Conservation (phyloP, 2,329 filamentous ascomycete genomes). For the Colletotrichum lindemuthianum region DNA sequence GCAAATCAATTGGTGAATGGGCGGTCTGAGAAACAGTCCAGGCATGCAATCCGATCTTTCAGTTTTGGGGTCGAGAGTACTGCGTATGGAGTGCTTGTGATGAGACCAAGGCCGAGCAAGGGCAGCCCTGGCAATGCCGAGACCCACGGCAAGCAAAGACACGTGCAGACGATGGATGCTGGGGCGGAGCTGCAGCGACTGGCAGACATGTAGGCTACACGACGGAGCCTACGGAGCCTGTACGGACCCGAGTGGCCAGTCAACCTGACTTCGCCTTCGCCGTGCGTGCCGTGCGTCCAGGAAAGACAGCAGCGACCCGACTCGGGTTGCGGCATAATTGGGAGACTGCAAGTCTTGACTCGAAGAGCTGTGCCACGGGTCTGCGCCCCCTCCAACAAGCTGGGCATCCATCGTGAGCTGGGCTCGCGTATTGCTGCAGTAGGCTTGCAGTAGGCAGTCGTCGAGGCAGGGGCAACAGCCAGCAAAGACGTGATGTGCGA, state of each 20-base stretch:
- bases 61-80: constrained; percentile 7
- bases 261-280: constrained; percentile 17
- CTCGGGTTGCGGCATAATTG: constrained; percentile 13
- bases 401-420: constrained; percentile 1
- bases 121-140: constrained; percentile 18
- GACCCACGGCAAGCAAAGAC: constrained; percentile 11
- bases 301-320: neutral
- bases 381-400: neutral
- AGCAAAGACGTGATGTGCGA: too few relatives aligned
- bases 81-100: neutral
- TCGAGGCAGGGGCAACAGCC: neutral
- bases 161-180: constrained; percentile 15
- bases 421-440: neutral
- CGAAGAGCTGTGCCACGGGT: constrained; percentile 3
- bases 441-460: neutral
- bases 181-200: neutral
- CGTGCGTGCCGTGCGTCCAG: constrained; percentile 1
- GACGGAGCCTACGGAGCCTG: constrained; percentile 1
- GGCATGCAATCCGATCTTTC: constrained; percentile 9
- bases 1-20: constrained; percentile 19
- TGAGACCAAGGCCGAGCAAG: constrained; percentile 7
- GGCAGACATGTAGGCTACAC: constrained; percentile 1
- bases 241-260: constrained; percentile 12
- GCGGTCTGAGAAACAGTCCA: constrained; percentile 10
- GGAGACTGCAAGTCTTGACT: constrained; percentile 21